phyloP scores from a whole-genome alignment of 345 rosid species.

The Litchi chinensis region DNA sequence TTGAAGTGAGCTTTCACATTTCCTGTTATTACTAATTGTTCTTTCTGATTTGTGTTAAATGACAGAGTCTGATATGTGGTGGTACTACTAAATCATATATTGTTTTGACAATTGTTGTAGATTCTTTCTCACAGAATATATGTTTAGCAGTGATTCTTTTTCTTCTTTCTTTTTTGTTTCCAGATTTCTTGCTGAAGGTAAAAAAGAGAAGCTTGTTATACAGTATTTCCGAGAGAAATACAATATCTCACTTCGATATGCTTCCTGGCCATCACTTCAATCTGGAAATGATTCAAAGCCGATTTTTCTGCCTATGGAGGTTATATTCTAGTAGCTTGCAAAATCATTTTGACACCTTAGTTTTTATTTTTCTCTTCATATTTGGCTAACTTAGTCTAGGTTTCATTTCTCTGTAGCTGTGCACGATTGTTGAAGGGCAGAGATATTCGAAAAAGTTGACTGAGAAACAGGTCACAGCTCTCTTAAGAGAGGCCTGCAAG shows the following conservation, averaged over 20 bases:
- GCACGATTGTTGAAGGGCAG: slow-evolving; percentile 59
- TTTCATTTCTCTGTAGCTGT: slow-evolving; percentile 43
- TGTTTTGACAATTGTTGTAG: neutral
- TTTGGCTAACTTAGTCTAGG: neutral
- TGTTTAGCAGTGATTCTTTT: neutral
- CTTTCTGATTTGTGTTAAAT: neutral
- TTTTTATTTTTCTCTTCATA: neutral
- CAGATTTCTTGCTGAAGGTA: slow-evolving; percentile 62
- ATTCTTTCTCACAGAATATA: neutral
- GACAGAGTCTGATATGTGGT: neutral
- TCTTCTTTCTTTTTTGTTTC: slow-evolving; percentile 17
- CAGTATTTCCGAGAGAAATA: slow-evolving; percentile 60
- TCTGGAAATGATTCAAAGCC: slow-evolving; percentile 63
- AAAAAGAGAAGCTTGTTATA: slow-evolving; percentile 35
- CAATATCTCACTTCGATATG: slow-evolving; percentile 32
- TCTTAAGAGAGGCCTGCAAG: slow-evolving; percentile 69
- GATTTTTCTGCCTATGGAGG: slow-evolving; percentile 80
- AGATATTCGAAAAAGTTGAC: slow-evolving; percentile 61
- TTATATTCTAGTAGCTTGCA: slow-evolving; percentile 14
- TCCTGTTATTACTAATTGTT: neutral
- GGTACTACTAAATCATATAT: too few relatives aligned
- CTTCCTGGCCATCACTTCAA: slow-evolving; percentile 60
- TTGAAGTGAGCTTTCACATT: slow-evolving; percentile 45
- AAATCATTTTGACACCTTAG: neutral
- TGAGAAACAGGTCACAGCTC: slow-evolving; percentile 54